A percentile compares a stretch with the other conserved stretches of the same genome.
phyloP scores from a whole-genome alignment of 768 basidiomycete genomes.

The Suillus sp. region DNA sequence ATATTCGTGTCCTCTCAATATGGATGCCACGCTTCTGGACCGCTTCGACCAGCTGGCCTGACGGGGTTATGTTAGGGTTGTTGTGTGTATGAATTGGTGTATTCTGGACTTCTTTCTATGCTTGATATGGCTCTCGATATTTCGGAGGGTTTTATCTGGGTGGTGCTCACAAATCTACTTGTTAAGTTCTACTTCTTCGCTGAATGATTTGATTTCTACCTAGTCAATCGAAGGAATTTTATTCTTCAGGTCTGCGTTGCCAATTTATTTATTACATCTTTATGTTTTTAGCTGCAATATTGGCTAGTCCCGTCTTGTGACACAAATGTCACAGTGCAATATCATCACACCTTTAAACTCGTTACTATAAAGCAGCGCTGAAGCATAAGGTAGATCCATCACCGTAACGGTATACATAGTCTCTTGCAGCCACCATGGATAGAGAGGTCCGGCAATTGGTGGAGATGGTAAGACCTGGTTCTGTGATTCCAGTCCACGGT shows the following conservation, averaged over 20 bases:
- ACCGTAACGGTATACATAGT: background rate
- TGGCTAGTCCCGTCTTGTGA: conserved; percentile 4
- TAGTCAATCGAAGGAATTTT: conserved; percentile 1
- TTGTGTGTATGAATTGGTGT: conserved; percentile 32
- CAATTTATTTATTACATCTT: conserved; percentile 23
- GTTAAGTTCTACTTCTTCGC: conserved; percentile 12
- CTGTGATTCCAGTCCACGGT: conserved; percentile 6
- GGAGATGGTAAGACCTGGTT: conserved; percentile 48
- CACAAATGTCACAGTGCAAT: conserved; percentile 2
- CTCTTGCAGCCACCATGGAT: conserved; percentile 42
- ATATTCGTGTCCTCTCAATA: conserved; percentile 4
- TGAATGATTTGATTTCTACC: conserved; percentile 11
- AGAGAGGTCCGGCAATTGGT: conserved; percentile 62
- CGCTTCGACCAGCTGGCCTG: conserved; percentile 31
- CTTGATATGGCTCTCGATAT: conserved; percentile 16
- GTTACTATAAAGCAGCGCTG: conserved; percentile 21
- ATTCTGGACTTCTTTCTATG: conserved; percentile 22
- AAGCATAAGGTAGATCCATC: conserved; percentile 5
- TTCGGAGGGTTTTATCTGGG: background rate
- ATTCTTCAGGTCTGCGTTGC: conserved; percentile 18
- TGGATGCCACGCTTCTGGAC: conserved; percentile 13
- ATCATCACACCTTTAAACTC: conserved; percentile 2
- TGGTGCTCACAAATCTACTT: conserved; percentile 12
- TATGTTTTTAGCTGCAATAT: conserved; percentile 6
- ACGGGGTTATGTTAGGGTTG: conserved; percentile 19